Conservation (phyloP, 2,329 filamentous ascomycete species). For the Mariannaea elegans region DNA sequence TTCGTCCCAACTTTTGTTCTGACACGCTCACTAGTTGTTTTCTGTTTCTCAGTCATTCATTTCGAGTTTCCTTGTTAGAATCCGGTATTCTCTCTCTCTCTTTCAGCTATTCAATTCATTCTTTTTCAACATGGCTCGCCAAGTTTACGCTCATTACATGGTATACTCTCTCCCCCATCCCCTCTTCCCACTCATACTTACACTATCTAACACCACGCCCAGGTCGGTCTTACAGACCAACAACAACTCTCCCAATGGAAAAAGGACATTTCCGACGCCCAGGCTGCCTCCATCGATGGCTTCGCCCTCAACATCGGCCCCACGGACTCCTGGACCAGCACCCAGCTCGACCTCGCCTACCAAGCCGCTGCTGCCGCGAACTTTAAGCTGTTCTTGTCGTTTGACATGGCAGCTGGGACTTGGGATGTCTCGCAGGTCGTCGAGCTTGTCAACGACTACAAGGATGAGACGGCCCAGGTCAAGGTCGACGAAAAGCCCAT, state of each 20-base stretch:
- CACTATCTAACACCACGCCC: background rate
- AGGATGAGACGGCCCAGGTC: conserved; percentile 39
- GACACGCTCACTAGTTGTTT: too few species aligned
- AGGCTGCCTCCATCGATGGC: conserved; percentile 50
- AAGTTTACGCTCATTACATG: conserved; percentile 45
- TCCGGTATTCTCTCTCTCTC: background rate
- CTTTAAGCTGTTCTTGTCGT: conserved; percentile 52
- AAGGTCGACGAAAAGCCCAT: conserved; percentile 47
- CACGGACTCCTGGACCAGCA: conserved; percentile 42
- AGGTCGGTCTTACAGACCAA: conserved; percentile 43
- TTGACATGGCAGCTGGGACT: conserved; percentile 46
- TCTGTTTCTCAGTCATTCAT: background rate
- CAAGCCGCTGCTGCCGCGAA: conserved; percentile 33
- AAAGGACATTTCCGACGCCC: conserved; percentile 46
- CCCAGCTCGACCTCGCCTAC: conserved; percentile 44
- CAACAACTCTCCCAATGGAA: conserved; percentile 44
- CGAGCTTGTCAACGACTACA: conserved; percentile 38
- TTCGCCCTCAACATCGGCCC: conserved; percentile 54
- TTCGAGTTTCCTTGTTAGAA: background rate
- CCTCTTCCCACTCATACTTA: too few species aligned
- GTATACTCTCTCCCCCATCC: conserved; percentile 22
- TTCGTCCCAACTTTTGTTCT: background rate
- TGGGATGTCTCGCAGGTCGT: conserved; percentile 42
- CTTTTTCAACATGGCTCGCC: conserved; percentile 29
- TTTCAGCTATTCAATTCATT: background rate